These are phyloP conservation scores for Protea cynaroides DNA, from an alignment of 164 flowering plant genomes.

Conservation along the genomic window DNA sequence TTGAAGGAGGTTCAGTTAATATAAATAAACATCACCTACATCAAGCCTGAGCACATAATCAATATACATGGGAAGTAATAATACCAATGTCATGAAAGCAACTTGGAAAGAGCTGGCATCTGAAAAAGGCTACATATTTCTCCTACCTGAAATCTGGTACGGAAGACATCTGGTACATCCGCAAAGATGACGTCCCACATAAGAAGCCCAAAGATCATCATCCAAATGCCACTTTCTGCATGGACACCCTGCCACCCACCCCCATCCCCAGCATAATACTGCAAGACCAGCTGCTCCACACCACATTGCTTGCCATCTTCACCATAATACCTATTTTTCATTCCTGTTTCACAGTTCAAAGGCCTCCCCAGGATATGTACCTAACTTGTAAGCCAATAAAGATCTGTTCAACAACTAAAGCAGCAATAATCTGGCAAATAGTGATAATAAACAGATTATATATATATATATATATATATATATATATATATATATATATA, in stretches of 20 bases:
- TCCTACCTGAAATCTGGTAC: slow-evolving; percentile 69
- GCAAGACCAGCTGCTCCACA: slow-evolving; percentile 86
- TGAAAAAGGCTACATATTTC: neutral
- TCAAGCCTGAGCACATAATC: too few species aligned
- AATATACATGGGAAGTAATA: neutral
- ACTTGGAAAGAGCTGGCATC: neutral
- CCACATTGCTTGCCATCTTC: slow-evolving; percentile 91
- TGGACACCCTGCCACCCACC: slow-evolving; percentile 94
- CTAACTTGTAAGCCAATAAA: slow-evolving; percentile 25
- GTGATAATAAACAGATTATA: too few species aligned
- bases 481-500: too few species aligned
- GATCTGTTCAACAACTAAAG: neutral
- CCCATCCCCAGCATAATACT: slow-evolving; percentile 80
- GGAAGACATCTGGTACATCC: slow-evolving; percentile 81
- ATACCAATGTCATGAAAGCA: neutral
- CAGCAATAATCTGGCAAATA: too few species aligned
- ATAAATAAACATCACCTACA: too few species aligned
- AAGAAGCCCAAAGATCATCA: slow-evolving; percentile 84
- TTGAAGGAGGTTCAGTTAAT: too few species aligned
- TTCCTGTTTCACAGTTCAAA: slow-evolving; percentile 63
- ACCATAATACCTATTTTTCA: slow-evolving; percentile 76
- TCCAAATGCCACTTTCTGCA: slow-evolving; percentile 92
- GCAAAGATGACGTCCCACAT: slow-evolving; percentile 92
- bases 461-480: too few species aligned
- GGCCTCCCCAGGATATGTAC: slow-evolving; percentile 80